These are phyloP conservation scores for Lactarius sp. DNA, from an alignment of 768 basidiomycete species.

Conservation along the genomic window DNA sequence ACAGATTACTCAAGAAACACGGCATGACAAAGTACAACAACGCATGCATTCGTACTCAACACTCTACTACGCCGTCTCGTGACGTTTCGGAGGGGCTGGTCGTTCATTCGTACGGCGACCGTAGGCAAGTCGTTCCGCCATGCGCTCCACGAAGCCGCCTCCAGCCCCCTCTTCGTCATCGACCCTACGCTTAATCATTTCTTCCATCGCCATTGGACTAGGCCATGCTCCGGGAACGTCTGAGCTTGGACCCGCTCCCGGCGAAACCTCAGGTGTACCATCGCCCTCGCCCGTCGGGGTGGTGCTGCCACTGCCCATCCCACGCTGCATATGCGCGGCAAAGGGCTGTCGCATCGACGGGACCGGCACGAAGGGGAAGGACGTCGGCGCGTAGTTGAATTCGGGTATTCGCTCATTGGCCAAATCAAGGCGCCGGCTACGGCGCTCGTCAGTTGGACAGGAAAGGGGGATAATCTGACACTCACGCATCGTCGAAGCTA, in stretches of 20 bases:
- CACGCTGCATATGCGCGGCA: conserved; percentile 17
- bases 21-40: background rate
- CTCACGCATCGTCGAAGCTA: conserved; percentile 73
- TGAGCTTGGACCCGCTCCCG: conserved; percentile 26
- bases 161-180: conserved; percentile 47
- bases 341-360: conserved; percentile 53
- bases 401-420: conserved; percentile 71
- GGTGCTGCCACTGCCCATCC: conserved; percentile 20
- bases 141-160: conserved; percentile 49
- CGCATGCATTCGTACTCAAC: background rate
- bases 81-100: conserved; percentile 56
- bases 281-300: conserved; percentile 22
- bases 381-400: conserved; percentile 37
- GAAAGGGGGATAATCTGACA: conserved; percentile 25
- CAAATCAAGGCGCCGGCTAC: conserved; percentile 65
- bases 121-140: conserved; percentile 60
- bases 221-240: conserved; percentile 36
- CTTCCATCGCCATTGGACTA: conserved; percentile 47
- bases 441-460: background rate
- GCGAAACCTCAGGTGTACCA: conserved; percentile 11
- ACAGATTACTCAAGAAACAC: background rate
- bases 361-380: conserved; percentile 47
- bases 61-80: conserved; percentile 47
- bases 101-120: conserved; percentile 42
- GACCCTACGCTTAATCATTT: conserved; percentile 55